Evolutionary conservation across 1,284 basidiomycete genomes (phyloP), one percentile per base, ranked within the genome.

Genomic region (Leccinum pachyderme): DNA sequence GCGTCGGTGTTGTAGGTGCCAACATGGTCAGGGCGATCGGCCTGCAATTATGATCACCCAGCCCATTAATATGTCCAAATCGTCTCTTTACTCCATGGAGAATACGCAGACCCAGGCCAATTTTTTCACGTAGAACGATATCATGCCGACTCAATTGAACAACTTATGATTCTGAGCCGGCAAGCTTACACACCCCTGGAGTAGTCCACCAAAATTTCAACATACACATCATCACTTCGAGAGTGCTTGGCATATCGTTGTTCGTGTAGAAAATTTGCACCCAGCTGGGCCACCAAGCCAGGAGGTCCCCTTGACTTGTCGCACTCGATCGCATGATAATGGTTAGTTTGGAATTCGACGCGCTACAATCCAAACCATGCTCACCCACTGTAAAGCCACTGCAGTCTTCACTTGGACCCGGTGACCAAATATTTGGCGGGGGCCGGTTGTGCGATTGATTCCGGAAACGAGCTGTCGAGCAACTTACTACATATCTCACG

Each of bases 1-100:
- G n/a, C n/a, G n/a, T n/a, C n/a, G n/a, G n/a, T 11, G 11, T 11
- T 39, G 37, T 39, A 18, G 33, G 33, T 39, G 35, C 37, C 37
- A 39, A 39, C 11, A 22, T 22, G 37, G 37, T 39, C 25, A 58
- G 56, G 9, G 68, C 58, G 31, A 72, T 41, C 39, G 39, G 39
- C 22, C 22, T 22, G 39, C 22, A 24, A 41, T 41, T 41, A 12
- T 41, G 39, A 41, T 41, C 39, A 41, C 37, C 37, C 37, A 39
- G 11, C 12, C 18, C 37, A 39, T 39, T 41, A 41, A 41, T 41
- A 22, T 41, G 39, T 22, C 39, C 39, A 22, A 41, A 41, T 13
- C 22, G 4, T 41, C 11, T 41, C 22, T 41, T 41, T 41, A 13
- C 39, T 41, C 39, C 39, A 41, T 41, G 39, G 22, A 18, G 37